Evolutionary conservation across 768 basidiomycete genomes (phyloP), one percentile per base, ranked within the genome.

Genomic region (Podaxis sp.): DNA sequence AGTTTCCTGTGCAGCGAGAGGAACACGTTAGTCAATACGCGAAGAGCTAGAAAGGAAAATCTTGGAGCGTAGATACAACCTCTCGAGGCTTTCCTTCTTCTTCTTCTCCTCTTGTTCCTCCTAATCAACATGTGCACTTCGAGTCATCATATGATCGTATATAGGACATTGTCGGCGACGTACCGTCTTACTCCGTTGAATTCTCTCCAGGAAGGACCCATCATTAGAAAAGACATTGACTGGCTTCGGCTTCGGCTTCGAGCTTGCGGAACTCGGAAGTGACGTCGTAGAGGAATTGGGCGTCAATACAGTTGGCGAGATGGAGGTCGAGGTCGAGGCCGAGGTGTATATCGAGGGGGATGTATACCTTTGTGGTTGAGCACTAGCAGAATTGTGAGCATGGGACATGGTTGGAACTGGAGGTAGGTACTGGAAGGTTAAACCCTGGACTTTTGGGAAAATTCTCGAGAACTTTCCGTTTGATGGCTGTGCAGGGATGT

Each of bases 161-260:
- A 51, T 67, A 33, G 33, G 46, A 68, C 37, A 22, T 12, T 56
- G 37, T 28, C 17, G 10, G 36, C 13, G 22, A 67, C 76, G 51
- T 66, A 85, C 88, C 82, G 78, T 81, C 74, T 81, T 83, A 52
- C 76, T 75, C 33, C 83, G 81, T 72, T 87, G 84, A 68, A 89
- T 82, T 10, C 87, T 80, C 66, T 88, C 82, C 60, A 88, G 74
- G 71, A 89, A 89, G 8, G 87, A 87, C 7, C 88, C 88, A 66
- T 89, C 88, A 70, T 88, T 83, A 59, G 86, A 80, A 70, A 90
- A 90, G 22, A 89, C 81, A 69, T 88, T 89, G 24, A 63, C 58
- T 10, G 76, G 72, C 59, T 77, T 77, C 20, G 72, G 61, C 53
- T 78, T 75, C 12, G 80, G 75, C 66, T 84, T 86, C 41, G 76